A percentile compares a stretch with the other conserved stretches of the same genome.
phyloP scores from a whole-genome alignment of 768 basidiomycete genomes.

The Sporobolomyces roseus region DNA sequence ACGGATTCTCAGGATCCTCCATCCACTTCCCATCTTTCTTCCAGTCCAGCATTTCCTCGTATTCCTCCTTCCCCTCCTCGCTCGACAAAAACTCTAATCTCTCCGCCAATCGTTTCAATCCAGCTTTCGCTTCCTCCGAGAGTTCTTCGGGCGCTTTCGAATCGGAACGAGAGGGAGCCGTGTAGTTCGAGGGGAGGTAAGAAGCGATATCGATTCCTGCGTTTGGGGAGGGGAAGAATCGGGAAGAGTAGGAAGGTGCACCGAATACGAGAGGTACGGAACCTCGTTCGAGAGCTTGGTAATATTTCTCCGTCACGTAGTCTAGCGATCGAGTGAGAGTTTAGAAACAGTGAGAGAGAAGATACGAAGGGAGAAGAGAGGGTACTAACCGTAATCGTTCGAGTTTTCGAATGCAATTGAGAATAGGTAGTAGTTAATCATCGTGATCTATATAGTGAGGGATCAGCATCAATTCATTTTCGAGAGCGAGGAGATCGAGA shows the following conservation, averaged over 20 bases:
- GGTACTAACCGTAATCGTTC: constrained; percentile 19
- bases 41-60: constrained; percentile 37
- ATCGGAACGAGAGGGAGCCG: not conserved
- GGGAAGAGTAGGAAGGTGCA: constrained; percentile 3
- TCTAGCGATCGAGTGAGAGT: not conserved
- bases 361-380: not conserved
- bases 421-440: constrained; percentile 24
- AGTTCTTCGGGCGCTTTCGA: constrained; percentile 4
- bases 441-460: constrained; percentile 11
- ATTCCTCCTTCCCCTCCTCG: constrained; percentile 21
- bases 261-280: constrained; percentile 37
- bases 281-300: constrained; percentile 35
- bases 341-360: not conserved
- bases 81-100: constrained; percentile 26
- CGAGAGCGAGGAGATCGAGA: not conserved
- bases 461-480: not conserved
- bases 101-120: constrained; percentile 20
- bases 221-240: constrained; percentile 25
- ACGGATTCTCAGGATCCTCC: constrained; percentile 15
- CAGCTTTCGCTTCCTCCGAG: constrained; percentile 10
- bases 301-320: constrained; percentile 39
- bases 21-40: constrained; percentile 21
- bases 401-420: constrained; percentile 36
- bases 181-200: constrained; percentile 24
- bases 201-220: constrained; percentile 35